A percentile compares a stretch with the other conserved stretches of the same genome.
Conservation (phyloP, 2,329 filamentous ascomycete genomes). For the Clarireedia sp. region DNA sequence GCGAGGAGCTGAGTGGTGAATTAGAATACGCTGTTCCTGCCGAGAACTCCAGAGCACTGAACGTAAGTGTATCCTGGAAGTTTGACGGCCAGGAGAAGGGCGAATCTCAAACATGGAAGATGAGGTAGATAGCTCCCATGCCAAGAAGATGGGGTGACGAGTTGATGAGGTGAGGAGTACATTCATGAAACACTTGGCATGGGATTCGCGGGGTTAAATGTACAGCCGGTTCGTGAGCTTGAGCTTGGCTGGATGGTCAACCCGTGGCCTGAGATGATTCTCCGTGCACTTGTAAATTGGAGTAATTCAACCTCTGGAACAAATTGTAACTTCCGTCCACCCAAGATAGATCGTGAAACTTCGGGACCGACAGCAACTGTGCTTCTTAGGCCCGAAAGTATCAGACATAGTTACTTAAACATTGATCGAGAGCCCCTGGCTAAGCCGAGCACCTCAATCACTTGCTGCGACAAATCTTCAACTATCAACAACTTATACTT, state of each 20-base stretch:
- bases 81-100: slow-evolving; percentile 22
- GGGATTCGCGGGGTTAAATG: not conserved
- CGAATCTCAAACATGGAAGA: slow-evolving; percentile 27
- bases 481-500: not conserved
- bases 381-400: too few relatives aligned
- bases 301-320: too few relatives aligned
- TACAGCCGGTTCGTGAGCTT: too few relatives aligned
- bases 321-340: too few relatives aligned
- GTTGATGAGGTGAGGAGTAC: not conserved
- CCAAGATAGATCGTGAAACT: too few relatives aligned
- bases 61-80: slow-evolving; percentile 56
- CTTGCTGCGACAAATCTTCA: not conserved
- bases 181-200: not conserved
- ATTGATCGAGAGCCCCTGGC: too few relatives aligned
- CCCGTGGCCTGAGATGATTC: too few relatives aligned
- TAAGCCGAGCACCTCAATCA: too few relatives aligned
- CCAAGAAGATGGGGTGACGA: not conserved
- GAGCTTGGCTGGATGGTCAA: too few relatives aligned
- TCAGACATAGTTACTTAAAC: too few relatives aligned
- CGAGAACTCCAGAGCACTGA: slow-evolving; percentile 60
- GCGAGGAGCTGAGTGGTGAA: slow-evolving; percentile 54
- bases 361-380: too few relatives aligned
- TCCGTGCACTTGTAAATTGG: too few relatives aligned
- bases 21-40: slow-evolving; percentile 63
- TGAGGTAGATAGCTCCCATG: slow-evolving; percentile 20